Evolutionary conservation across 129 eudicot genomes (phyloP).

Genomic region (Artemisia argyi): DNA sequence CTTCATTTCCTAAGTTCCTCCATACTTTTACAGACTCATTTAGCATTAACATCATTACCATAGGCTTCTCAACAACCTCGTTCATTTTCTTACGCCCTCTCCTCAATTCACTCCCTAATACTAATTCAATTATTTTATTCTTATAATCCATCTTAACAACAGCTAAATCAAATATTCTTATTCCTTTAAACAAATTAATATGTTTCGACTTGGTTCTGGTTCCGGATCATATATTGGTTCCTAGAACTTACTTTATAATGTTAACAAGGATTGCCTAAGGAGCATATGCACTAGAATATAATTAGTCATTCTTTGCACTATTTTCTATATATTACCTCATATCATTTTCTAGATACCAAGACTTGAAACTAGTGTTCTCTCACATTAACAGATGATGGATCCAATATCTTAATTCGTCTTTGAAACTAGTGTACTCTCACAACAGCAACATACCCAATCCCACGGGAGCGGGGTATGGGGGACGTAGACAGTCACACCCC

Average conservation of each 20-base stretch:
- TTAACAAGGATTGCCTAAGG: background rate
- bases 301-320: no score
- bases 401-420: no score
- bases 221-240: conserved; percentile 12
- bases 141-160: conserved; percentile 6
- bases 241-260: no score
- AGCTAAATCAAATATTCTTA: conserved; percentile 75
- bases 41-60: conserved; percentile 90
- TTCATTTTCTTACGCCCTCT: conserved; percentile 49
- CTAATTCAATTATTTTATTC: conserved; percentile 10
- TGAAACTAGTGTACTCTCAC: no score
- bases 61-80: conserved; percentile 49
- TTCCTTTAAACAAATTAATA: conserved; percentile 81
- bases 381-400: no score
- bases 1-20: conserved; percentile 88
- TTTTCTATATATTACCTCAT: no score
- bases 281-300: background rate
- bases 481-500: no score
- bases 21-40: conserved; percentile 77
- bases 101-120: conserved; percentile 25
- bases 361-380: no score
- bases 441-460: no score
- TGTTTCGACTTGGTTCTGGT: conserved; percentile 49
- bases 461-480: no score
- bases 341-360: no score